Percentiles rank a stretch among this genome's conserved stretches.
Evolutionary conservation across 2,329 filamentous ascomycete species (phyloP).

Genomic region (Sclerotinia borealis): DNA sequence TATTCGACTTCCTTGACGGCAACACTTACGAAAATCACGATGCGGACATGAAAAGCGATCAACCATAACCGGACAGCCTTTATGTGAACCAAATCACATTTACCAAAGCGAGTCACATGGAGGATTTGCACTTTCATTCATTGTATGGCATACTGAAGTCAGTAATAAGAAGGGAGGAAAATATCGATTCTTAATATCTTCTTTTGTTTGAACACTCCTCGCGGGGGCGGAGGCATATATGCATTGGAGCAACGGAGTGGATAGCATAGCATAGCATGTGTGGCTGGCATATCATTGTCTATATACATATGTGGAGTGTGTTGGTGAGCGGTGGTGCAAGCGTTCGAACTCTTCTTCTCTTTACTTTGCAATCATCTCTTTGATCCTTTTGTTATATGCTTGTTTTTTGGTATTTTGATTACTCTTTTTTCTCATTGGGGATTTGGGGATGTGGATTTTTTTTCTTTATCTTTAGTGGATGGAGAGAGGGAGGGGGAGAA

Average conservation of each 20-base stretch:
- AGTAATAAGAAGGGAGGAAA: not conserved
- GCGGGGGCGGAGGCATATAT: not conserved
- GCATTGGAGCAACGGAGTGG: not conserved
- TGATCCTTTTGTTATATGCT: not conserved
- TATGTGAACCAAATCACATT: too few species aligned
- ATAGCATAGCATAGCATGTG: not conserved
- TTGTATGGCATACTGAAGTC: not conserved
- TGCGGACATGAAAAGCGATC: slow-evolving; percentile 2
- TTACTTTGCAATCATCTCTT: not conserved
- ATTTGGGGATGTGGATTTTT: not conserved
- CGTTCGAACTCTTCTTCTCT: not conserved
- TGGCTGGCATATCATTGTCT: not conserved
- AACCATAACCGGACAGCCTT: too few species aligned
- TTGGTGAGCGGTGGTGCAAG: not conserved
- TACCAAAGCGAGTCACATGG: not conserved
- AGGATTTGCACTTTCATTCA: not conserved
- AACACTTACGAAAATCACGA: not conserved
- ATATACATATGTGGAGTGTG: not conserved
- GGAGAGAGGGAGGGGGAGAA: not conserved
- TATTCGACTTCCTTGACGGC: not conserved
- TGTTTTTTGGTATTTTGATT: not conserved
- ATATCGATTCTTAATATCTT: not conserved
- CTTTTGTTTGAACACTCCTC: not conserved
- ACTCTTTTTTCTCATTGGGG: not conserved
- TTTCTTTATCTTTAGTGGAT: not conserved